A percentile compares a stretch with the other conserved stretches of the same genome.
Conservation (phyloP, 345 rosid species). For the Lenwebbia sp. region DNA sequence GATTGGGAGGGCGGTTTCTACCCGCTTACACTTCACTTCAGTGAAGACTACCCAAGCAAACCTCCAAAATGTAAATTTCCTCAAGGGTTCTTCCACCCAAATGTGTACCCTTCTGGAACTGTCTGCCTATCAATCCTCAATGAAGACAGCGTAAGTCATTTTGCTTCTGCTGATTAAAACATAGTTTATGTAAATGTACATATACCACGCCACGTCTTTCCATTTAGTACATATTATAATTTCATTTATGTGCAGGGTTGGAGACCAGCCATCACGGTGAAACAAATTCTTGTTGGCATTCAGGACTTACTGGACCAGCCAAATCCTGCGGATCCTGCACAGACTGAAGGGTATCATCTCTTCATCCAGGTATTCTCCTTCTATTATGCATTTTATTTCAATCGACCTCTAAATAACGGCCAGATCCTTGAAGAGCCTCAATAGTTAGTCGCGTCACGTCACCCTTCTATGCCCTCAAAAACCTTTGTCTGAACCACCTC, state of each 20-base stretch:
- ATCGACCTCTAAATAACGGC: neutral
- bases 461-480: neutral
- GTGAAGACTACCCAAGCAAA: conserved; percentile 89
- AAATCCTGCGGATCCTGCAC: conserved; percentile 84
- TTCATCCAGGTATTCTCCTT: conserved; percentile 57
- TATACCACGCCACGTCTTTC: neutral
- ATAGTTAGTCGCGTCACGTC: neutral
- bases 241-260: conserved; percentile 40
- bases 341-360: conserved; percentile 86
- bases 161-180: neutral
- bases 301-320: conserved; percentile 88
- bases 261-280: conserved; percentile 91
- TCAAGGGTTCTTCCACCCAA: conserved; percentile 77
- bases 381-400: neutral
- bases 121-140: conserved; percentile 85
- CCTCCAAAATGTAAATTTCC: conserved; percentile 91
- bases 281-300: conserved; percentile 86
- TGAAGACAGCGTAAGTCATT: conserved; percentile 62
- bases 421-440: neutral
- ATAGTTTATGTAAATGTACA: neutral
- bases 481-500: too few relatives aligned
- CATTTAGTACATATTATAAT: neutral
- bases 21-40: conserved; percentile 68
- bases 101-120: conserved; percentile 90
- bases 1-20: conserved; percentile 92